Base-by-base conservation (phyloP, 345 rosid genomes). In the Conringia planisiliqua region DNA sequence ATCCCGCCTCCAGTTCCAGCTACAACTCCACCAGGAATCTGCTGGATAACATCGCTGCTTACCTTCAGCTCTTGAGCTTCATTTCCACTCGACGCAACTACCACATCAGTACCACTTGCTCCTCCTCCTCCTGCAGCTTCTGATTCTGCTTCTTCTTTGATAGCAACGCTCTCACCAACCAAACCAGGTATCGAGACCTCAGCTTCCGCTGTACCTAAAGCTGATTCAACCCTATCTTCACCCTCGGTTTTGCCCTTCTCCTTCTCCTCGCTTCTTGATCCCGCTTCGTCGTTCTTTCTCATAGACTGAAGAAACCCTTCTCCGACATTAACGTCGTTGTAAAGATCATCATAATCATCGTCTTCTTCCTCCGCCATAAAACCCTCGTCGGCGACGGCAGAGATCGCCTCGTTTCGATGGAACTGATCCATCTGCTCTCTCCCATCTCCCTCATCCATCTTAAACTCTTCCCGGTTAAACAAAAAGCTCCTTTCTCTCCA, bases 321-420 rank as follows among this genome's bases (percentile, higher is more conserved):
- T 36, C 96, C 91, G 3, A 91, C 90, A 71, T 91, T 91, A 30
- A 91, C 97, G 59, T 91, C 93, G 59, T 85, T 89, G 57, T 91
- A 89, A 16, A 89, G 80, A 80, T 91, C 96, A 65, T 91, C 92
- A 13, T 86, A 91, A 62, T 91, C 97, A 17, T 89, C 97, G 4
- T 89, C 97, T 51, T 87, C 88, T 70, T 84, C 90, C 56, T 86
- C 90, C 33, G 81, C 91, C 13, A 88, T 54, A 54, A 91, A 84
- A 1, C 83, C 90, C 1, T 87, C 97, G 16, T 91, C 95, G 0
- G 90, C 85, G 24, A 89, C 87, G 13, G 93, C 93, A 7, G 91
- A 84, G 47, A 89, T 89, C 60, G 87, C 88, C 70, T 85, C 91
- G 79, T 84, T 84, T 4, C 84, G 83, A 74, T 85, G 89, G 75